Evolutionary conservation across 2,329 filamentous ascomycete genomes (phyloP).

Genomic region (Clarireedia homoeocarpa): DNA sequence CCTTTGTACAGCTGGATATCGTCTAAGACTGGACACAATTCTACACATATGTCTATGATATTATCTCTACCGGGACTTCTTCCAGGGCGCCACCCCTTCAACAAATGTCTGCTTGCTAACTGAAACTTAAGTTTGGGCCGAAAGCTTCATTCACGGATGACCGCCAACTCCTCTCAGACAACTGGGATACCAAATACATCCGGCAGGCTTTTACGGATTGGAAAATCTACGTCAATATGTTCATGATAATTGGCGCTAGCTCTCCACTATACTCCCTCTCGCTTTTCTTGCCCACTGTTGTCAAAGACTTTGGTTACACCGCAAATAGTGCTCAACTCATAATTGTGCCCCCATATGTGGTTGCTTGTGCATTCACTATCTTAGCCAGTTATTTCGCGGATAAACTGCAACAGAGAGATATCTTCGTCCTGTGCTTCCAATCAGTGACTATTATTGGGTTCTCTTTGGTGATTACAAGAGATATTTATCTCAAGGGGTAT

Average conservation of each 20-base stretch:
- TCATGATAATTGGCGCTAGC: conserved; percentile 55
- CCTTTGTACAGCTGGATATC: too few relatives aligned
- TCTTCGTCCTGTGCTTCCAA: conserved; percentile 57
- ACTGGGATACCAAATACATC: conserved; percentile 48
- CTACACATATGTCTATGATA: too few relatives aligned
- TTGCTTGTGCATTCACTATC: conserved; percentile 60
- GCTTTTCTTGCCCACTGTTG: conserved; percentile 36
- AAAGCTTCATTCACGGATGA: conserved; percentile 37
- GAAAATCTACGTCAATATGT: conserved; percentile 36
- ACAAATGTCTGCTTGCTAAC: background rate
- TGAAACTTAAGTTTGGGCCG: too few relatives aligned
- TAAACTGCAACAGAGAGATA: conserved; percentile 60
- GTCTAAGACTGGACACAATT: too few relatives aligned
- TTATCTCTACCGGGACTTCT: too few relatives aligned
- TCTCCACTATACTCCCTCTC: conserved; percentile 38
- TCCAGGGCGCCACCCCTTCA: too few relatives aligned
- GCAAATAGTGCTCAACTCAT: conserved; percentile 41
- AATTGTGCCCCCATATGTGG: conserved; percentile 48
- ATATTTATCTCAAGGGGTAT: conserved; percentile 59
- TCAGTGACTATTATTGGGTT: conserved; percentile 69
- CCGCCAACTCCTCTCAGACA: conserved; percentile 61
- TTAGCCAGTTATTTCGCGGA: conserved; percentile 67
- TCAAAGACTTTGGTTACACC: conserved; percentile 45
- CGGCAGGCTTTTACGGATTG: conserved; percentile 52
- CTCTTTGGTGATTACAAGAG: conserved; percentile 62